A percentile compares a stretch with the other conserved stretches of the same genome.
phyloP scores from a whole-genome alignment of 176 grass and related monocot genomes.

The Eragrostis nindensis region DNA sequence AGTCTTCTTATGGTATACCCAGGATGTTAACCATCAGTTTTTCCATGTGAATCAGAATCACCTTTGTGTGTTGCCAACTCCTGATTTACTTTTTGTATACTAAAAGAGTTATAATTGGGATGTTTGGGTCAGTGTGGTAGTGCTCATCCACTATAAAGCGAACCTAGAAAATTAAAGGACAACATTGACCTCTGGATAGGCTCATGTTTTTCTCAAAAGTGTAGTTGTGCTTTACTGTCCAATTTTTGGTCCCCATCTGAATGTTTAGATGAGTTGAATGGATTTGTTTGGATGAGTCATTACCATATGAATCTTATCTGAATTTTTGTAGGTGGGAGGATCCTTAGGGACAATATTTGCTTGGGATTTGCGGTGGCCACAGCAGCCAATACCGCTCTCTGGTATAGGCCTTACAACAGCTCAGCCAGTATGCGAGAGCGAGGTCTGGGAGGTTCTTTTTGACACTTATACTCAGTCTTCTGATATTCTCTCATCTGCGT shows the following conservation, averaged over 20 bases:
- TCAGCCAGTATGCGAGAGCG: constrained; percentile 56
- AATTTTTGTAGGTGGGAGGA: constrained; percentile 78
- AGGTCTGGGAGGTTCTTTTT: constrained; percentile 97
- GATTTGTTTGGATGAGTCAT: constrained; percentile 1
- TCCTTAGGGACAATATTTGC: constrained; percentile 82
- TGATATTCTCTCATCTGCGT: constrained; percentile 57
- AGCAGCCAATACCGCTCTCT: constrained; percentile 75
- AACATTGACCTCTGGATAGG: background rate
- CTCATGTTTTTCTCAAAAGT: background rate
- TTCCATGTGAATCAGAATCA: background rate
- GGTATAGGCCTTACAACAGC: constrained; percentile 49
- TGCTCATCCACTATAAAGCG: background rate
- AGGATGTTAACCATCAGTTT: background rate
- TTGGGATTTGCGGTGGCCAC: constrained; percentile 78
- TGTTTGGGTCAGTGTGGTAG: background rate
- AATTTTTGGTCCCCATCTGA: background rate
- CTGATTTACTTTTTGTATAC: background rate
- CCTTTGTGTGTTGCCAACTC: background rate
- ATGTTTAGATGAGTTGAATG: constrained; percentile 13
- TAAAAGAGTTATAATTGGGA: background rate
- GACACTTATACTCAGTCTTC: constrained; percentile 64
- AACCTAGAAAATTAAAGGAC: background rate
- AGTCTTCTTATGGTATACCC: constrained; percentile 2
- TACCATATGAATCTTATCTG: background rate
- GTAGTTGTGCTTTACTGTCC: background rate